Evolutionary conservation across 345 rosid genomes (phyloP).

Genomic region (Alliaria petiolata): DNA sequence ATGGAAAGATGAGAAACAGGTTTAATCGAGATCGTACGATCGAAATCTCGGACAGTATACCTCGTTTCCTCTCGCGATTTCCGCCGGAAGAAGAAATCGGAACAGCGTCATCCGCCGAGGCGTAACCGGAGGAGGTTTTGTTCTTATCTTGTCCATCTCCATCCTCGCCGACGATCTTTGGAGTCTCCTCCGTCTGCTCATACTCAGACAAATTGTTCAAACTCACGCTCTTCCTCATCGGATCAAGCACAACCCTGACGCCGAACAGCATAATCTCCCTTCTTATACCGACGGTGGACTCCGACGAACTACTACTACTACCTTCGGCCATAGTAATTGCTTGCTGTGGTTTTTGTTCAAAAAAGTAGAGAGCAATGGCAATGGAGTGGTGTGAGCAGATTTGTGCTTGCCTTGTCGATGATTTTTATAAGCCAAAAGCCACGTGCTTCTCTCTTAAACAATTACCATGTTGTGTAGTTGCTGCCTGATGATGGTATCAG

Average conservation of each 20-base stretch:
- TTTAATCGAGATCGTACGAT: not conserved
- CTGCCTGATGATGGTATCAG: not conserved
- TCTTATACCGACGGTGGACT: conserved; percentile 25
- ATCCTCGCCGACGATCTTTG: not conserved
- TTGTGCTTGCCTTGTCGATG: not conserved
- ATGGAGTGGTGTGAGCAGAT: conserved; percentile 15
- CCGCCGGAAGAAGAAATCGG: conserved; percentile 40
- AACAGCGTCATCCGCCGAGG: conserved; percentile 75
- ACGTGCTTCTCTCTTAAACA: conserved; percentile 11
- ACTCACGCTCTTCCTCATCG: conserved; percentile 90
- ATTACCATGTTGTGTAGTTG: conserved; percentile 23
- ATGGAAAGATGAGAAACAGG: not conserved
- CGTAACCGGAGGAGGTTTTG: conserved; percentile 51
- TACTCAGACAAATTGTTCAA: conserved; percentile 81
- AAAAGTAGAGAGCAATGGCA: conserved; percentile 29
- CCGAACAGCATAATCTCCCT: conserved; percentile 89
- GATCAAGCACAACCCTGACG: conserved; percentile 83
- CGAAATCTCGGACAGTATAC: conserved; percentile 26
- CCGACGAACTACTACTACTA: conserved; percentile 20
- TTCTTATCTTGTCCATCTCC: conserved; percentile 26
- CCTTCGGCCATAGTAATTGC: conserved; percentile 14
- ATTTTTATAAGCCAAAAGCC: conserved; percentile 25
- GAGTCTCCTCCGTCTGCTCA: conserved; percentile 43
- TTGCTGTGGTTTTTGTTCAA: not conserved
- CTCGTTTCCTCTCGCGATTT: conserved; percentile 82